Evolutionary conservation across 129 eudicot species (phyloP).

Genomic region (Silybum marianum): DNA sequence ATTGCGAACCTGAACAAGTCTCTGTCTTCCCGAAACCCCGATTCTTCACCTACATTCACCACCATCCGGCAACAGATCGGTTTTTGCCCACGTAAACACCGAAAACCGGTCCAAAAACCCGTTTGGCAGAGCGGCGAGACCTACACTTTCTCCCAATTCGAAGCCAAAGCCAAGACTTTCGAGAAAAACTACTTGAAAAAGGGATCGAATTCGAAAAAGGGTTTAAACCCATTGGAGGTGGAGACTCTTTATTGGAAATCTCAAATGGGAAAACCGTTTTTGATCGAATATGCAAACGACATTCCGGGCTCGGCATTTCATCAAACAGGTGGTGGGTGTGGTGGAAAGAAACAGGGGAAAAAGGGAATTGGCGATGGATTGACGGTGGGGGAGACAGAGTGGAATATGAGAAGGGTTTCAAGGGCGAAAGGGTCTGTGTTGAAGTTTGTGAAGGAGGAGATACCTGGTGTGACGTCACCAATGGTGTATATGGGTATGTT

Average conservation of each 20-base stretch:
- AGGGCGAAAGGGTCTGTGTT: conserved; percentile 70
- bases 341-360: conserved; percentile 23
- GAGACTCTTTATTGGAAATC: conserved; percentile 90
- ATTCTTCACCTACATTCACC: conserved; percentile 67
- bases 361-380: conserved; percentile 32
- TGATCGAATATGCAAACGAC: conserved; percentile 90
- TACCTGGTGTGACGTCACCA: conserved; percentile 93
- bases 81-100: conserved; percentile 70
- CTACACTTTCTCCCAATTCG: conserved; percentile 63
- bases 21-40: conserved; percentile 48
- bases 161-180: conserved; percentile 60
- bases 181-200: conserved; percentile 61
- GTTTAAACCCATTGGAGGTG: conserved; percentile 45
- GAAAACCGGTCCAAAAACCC: conserved; percentile 68
- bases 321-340: conserved; percentile 25
- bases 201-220: conserved; percentile 37
- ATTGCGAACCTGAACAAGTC: conserved; percentile 56
- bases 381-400: conserved; percentile 79
- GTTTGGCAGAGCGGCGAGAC: conserved; percentile 92
- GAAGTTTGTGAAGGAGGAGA: conserved; percentile 85
- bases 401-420: conserved; percentile 87
- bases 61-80: conserved; percentile 87
- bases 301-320: conserved; percentile 93
- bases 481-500: conserved; percentile 89
- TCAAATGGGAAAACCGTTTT: conserved; percentile 64